Conservation (phyloP, 805 yeast genomes). For the Cyberlindnera lachancei region DNA sequence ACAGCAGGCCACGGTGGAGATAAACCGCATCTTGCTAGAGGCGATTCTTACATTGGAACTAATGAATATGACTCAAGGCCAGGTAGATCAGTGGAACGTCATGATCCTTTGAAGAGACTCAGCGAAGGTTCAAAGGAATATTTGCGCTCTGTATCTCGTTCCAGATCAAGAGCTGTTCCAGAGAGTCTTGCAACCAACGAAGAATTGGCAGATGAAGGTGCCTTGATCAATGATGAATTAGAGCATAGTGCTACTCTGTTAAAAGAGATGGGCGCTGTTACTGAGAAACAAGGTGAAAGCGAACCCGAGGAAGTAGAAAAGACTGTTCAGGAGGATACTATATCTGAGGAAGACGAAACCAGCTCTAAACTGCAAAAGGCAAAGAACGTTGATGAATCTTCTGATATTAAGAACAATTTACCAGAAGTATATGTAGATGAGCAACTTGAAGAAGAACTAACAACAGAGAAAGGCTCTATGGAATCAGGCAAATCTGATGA, state of each 20-base stretch:
- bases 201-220: slow-evolving; percentile 51
- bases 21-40: slow-evolving; percentile 64
- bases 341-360: slow-evolving; percentile 1
- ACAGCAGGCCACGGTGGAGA: slow-evolving; percentile 1
- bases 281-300: slow-evolving; percentile 9
- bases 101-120: slow-evolving; percentile 21
- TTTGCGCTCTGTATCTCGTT: slow-evolving; percentile 58
- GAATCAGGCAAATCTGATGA: no score
- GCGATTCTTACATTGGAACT: slow-evolving; percentile 63
- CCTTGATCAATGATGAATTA: slow-evolving; percentile 40
- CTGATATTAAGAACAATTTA: no score
- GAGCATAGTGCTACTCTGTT: slow-evolving; percentile 12
- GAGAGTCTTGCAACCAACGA: slow-evolving; percentile 29
- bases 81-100: slow-evolving; percentile 18
- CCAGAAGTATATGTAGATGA: no score
- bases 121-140: slow-evolving; percentile 34
- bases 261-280: slow-evolving; percentile 12
- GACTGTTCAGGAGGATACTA: neutral
- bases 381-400: no score
- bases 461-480: no score
- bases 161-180: slow-evolving; percentile 44
- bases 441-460: no score
- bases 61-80: slow-evolving; percentile 23
- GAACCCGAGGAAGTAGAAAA: neutral
- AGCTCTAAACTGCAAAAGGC: neutral